Base-by-base conservation (phyloP, 371 early-diverging fungal genomes). In the Mortierella sp. region DNA sequence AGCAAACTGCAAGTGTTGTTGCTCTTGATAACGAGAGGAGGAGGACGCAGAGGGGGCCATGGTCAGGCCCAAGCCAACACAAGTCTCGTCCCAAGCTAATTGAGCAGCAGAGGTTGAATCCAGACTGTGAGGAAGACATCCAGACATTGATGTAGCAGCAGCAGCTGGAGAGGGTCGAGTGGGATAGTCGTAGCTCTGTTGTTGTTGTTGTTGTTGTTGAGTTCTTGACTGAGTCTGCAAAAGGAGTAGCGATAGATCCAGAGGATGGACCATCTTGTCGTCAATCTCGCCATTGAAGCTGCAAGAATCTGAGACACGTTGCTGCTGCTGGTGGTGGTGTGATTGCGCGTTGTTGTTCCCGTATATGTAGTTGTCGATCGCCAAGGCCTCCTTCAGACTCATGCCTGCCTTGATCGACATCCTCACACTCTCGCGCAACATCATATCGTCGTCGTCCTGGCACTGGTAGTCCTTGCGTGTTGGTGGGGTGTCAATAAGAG, bases 31-130 rank as follows among this genome's bases (percentile, higher is more conserved):
- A 10, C 16, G 19, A 16, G 48, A 7, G 34, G 55, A 22, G 31
- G 34, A 4, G 19, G 47, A 7, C 19, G 45, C 19, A 9, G 26
- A 19, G 19, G 45, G 37, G 29, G 34, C 39, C 40, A 75, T 53
- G 43, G 75, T 71, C 47, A 79, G 58, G 0, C 79, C 79, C 24
- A 79, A 31, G 2, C 79, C 79, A 10, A 79, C 39, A 37, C 64
- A 71, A 0, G 63, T 52, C 24, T 71, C 72, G 14, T 47, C 52
- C 79, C 74, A 74, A 1, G 79, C 70, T 22, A 41, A 43, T n/a
- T 68, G 73, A 24, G 29, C 31, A 4, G 47, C 67, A 22, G 40
- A 39, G 13, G 31, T 29, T 14, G 48, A 61, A 2, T 34, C 39
- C 16, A 16, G 3, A 2, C 61, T 19, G 37, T 3, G 34, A 19